These are phyloP conservation scores for Aristolochia contorta DNA, from an alignment of 164 flowering plant genomes.

Conservation along the genomic window DNA sequence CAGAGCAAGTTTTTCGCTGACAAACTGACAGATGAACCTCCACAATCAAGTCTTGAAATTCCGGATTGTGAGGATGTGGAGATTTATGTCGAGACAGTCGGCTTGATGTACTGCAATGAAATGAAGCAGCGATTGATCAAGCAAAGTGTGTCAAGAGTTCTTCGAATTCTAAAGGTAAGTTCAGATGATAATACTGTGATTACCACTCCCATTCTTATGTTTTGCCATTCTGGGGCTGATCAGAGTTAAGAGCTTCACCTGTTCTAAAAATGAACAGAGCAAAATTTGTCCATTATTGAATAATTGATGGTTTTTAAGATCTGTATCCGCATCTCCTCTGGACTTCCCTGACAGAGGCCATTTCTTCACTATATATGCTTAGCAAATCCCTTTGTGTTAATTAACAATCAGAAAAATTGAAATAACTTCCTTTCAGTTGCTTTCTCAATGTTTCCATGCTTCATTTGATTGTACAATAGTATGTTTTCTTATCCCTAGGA, in stretches of 20 bases:
- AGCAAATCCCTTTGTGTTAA: too few species aligned
- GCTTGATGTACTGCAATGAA: constrained; percentile 91
- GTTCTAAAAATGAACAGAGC: background rate
- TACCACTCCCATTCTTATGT: background rate
- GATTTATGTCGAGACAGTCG: constrained; percentile 84
- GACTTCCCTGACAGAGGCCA: too few species aligned
- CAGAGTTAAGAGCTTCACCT: background rate
- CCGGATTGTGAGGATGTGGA: constrained; percentile 90
- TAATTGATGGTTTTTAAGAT: too few species aligned
- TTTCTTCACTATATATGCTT: too few species aligned
- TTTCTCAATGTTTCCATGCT: too few species aligned
- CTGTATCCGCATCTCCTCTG: too few species aligned
- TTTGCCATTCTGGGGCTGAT: constrained; percentile 1
- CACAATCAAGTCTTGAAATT: constrained; percentile 46
- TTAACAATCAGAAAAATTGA: too few species aligned
- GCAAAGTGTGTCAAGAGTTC: constrained; percentile 75
- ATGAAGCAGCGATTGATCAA: constrained; percentile 79
- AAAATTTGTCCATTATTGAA: too few species aligned
- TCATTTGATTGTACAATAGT: too few species aligned
- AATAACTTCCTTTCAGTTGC: too few species aligned
- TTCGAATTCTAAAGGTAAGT: constrained; percentile 87
- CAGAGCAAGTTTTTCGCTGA: constrained; percentile 59
- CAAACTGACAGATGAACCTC: constrained; percentile 41
- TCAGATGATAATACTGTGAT: background rate
- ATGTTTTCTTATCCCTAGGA: too few species aligned